Evolutionary conservation across 2,329 filamentous ascomycete genomes (phyloP).

Genomic region (Colletotrichum sp.): DNA sequence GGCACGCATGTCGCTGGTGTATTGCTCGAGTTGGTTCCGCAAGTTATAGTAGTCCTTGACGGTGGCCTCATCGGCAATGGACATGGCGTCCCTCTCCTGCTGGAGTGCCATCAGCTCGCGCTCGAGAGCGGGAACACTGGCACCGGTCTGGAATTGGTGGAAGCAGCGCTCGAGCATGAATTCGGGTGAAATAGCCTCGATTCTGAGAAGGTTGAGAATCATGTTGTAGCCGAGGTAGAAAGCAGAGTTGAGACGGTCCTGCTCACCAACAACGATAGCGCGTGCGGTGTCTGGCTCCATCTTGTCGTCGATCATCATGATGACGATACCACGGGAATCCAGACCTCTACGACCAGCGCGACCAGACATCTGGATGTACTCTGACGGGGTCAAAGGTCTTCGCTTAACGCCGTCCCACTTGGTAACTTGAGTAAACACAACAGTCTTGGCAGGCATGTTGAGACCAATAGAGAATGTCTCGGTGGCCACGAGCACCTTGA

Average conservation of each 20-base stretch:
- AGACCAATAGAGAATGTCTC: conserved; percentile 98
- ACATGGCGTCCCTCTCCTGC: conserved; percentile 72
- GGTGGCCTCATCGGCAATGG: conserved; percentile 83
- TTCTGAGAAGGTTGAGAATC: conserved; percentile 93
- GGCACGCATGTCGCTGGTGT: conserved; percentile 86
- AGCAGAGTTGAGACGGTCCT: conserved; percentile 96
- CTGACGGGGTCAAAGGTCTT: conserved; percentile 88
- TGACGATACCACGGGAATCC: conserved; percentile 96
- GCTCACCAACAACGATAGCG: conserved; percentile 93
- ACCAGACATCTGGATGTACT: conserved; percentile 99
- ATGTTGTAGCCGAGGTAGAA: conserved; percentile 99
- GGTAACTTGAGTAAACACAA: conserved; percentile 96
- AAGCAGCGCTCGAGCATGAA: conserved; percentile 99
- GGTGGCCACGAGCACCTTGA: conserved; percentile 97
- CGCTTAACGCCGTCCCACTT: conserved; percentile 88
- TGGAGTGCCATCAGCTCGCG: conserved; percentile 83
- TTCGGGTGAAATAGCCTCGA: conserved; percentile 98
- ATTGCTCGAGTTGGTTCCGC: conserved; percentile 81
- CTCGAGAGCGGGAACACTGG: conserved; percentile 83
- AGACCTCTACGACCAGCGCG: conserved; percentile 96
- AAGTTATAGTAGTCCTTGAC: conserved; percentile 96
- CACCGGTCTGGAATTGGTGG: conserved; percentile 96
- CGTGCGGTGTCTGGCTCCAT: conserved; percentile 95
- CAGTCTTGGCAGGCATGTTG: conserved; percentile 99
- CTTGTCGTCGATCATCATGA: conserved; percentile 99